These are phyloP conservation scores for Diplodia intermedia DNA, from an alignment of 2,329 filamentous ascomycete species.

Conservation along the genomic window DNA sequence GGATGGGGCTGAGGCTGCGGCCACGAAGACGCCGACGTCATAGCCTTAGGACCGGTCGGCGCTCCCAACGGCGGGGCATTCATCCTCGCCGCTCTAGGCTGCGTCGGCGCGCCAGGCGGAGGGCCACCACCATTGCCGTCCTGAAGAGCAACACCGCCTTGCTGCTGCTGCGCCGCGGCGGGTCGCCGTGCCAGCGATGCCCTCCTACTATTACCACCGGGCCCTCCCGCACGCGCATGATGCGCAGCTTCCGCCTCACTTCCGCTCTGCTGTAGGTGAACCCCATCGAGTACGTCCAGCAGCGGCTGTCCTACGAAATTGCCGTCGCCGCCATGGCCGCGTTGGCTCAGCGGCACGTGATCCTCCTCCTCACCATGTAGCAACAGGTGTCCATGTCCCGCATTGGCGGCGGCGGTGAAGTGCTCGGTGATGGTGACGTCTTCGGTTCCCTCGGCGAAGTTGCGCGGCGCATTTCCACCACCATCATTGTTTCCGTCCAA, in stretches of 20 bases:
- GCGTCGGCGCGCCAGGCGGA: conserved; percentile 10
- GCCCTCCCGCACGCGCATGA: neutral
- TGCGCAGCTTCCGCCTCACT: neutral
- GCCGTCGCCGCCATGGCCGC: neutral
- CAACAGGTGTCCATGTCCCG: neutral
- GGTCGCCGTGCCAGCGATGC: conserved; percentile 2
- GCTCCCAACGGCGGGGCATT: neutral
- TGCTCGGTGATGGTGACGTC: neutral
- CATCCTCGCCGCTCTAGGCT: conserved; percentile 1
- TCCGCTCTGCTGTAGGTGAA: conserved; percentile 1
- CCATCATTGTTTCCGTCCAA: neutral
- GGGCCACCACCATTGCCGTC: neutral
- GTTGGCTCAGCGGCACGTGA: neutral
- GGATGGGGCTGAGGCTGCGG: neutral
- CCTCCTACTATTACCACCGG: neutral
- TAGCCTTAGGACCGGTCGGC: neutral
- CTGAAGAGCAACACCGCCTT: neutral
- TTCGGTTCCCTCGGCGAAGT: neutral
- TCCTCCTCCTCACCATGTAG: neutral
- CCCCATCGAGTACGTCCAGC: conserved; percentile 24
- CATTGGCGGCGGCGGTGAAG: neutral
- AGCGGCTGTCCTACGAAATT: conserved; percentile 32
- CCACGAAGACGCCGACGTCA: neutral
- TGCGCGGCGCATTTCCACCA: no score
- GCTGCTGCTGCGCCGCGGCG: neutral